Percentiles rank a stretch among this genome's conserved stretches.
These are phyloP conservation scores for Coniochaeta sp. DNA, from an alignment of 2,329 filamentous ascomycete genomes.

Conservation along the genomic window DNA sequence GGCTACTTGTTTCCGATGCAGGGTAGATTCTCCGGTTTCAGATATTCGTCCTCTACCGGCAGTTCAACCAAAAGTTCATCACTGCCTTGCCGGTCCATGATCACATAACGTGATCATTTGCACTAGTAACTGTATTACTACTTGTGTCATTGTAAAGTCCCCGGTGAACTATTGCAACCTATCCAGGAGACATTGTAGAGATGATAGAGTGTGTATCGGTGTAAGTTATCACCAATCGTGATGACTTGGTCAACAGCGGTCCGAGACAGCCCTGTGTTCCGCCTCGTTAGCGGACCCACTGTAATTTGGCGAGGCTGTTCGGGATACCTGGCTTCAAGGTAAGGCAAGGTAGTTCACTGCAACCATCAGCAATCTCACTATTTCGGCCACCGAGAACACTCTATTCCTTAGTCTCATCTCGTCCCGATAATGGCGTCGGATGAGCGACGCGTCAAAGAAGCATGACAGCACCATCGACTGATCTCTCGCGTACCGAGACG, in stretches of 20 bases:
- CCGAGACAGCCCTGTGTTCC: neutral
- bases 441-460: neutral
- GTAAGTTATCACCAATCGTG: neutral
- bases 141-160: too few species aligned
- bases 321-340: neutral
- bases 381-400: neutral
- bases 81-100: neutral
- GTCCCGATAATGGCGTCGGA: neutral
- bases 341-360: neutral
- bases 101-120: neutral
- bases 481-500: constrained; percentile 46
- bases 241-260: neutral
- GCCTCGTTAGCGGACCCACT: neutral
- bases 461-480: constrained; percentile 21
- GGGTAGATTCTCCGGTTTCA: neutral
- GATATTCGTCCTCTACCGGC: neutral
- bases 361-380: neutral
- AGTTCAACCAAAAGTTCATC: neutral
- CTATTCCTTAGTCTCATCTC: neutral
- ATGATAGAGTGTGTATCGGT: too few species aligned
- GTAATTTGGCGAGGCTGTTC: neutral
- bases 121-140: neutral
- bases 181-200: too few species aligned
- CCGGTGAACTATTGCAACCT: too few species aligned
- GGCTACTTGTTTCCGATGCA: neutral